Evolutionary conservation across 192 early-diverging fungal species (phyloP), one percentile per base, ranked within the genome.

Genomic region (Linnemannia zychae): DNA sequence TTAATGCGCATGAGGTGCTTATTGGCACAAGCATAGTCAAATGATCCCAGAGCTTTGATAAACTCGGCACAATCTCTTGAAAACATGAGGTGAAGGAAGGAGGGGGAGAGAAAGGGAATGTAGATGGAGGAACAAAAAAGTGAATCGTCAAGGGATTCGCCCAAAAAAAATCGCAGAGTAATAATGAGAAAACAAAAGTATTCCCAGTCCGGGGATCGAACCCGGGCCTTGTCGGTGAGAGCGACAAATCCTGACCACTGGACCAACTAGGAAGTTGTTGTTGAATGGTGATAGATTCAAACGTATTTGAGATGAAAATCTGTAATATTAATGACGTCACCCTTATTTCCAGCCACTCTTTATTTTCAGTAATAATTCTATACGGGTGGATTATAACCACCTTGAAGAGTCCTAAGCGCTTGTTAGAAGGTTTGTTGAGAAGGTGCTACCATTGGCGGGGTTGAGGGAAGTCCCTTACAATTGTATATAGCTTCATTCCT

Each of bases 1-100:
- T 88, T 88, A 47, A 90, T 78, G 40, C 80, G 76, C 44, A 84
- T 48, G 7, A 84, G 70, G 17, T 88, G 80, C 74, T 89, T 91
- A 67, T 86, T 88, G 17, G 90, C 86, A 17, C 88, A 86, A 44
- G 67, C 75, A 86, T 89, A 91, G 72, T 91, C 90, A 73, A 91
- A 91, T 6, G 90, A 82, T 31, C 90, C 90, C 24, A 91, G 37
- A 36, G 90, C 90, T 50, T 85, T 85, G 69, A 85, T 72, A 20
- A 79, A 71, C 48, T 85, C 83, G 28, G 78, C 83, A 52, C 83
- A 85, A 44, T 85, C 83, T 38, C 49, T 33, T 13, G 83, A 63
- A 60, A 85, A 85, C 83, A 85, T 85, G 37, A 40, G n/a, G n/a
- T n/a, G 31, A 15, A 44, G 44, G 47, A 24, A 60, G 40, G 18